phyloP scores from a whole-genome alignment of 2,329 filamentous ascomycete species.

The Paracorniculantispora psalliotae region DNA sequence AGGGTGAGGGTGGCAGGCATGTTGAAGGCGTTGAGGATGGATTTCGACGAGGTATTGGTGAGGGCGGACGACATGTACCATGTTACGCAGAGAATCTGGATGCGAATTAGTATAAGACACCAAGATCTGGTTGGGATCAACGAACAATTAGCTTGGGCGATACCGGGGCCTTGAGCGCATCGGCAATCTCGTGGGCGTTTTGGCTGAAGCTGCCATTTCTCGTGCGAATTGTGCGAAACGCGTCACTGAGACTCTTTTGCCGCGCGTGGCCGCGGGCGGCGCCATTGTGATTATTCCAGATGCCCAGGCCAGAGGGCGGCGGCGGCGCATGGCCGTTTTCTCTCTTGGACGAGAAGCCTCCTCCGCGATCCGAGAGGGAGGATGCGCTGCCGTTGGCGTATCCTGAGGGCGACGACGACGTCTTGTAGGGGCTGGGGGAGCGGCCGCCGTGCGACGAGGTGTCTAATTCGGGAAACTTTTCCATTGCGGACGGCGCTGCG shows the following conservation, averaged over 20 bases:
- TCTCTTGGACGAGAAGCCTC: conserved; percentile 22
- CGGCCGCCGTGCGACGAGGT: conserved; percentile 26
- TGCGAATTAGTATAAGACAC: conserved; percentile 11
- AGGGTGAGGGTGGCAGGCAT: conserved; percentile 89
- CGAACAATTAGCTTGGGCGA: conserved; percentile 82
- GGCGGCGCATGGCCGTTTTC: conserved; percentile 16
- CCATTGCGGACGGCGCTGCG: conserved; percentile 31
- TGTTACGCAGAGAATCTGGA: conserved; percentile 72
- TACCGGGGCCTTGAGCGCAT: conserved; percentile 83
- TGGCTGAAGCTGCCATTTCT: conserved; percentile 82
- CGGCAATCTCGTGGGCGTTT: conserved; percentile 89
- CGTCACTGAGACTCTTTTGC: conserved; percentile 85
- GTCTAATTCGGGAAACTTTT: conserved; percentile 56
- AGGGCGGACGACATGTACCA: conserved; percentile 96
- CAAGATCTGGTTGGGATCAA: conserved; percentile 10
- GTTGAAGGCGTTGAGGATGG: conserved; percentile 85
- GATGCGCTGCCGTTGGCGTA: conserved; percentile 26
- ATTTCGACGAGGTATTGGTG: conserved; percentile 96
- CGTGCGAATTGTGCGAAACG: conserved; percentile 75
- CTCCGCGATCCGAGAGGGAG: conserved; percentile 25
- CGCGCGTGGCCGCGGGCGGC: conserved; percentile 54
- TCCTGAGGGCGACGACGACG: conserved; percentile 22
- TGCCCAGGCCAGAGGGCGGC: conserved; percentile 22
- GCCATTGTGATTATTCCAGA: conserved; percentile 3
- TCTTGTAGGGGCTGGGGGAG: conserved; percentile 24